Evolutionary conservation across 495 filamentous ascomycete genomes (phyloP).

Genomic region (Aspergillus cristatus): DNA sequence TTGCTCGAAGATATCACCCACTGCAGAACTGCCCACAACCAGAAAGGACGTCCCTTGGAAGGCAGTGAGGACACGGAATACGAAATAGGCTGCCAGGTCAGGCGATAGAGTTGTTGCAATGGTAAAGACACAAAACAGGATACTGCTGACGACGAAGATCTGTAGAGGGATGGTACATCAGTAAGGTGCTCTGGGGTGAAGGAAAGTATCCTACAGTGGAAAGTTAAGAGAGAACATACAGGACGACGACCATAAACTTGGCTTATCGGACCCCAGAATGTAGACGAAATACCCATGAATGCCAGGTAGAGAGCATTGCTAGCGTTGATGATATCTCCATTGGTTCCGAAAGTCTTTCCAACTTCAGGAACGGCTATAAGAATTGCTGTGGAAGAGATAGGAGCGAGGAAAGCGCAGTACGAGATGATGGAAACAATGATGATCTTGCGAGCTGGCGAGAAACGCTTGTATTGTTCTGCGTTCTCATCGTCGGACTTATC

Average conservation of each 20-base stretch:
- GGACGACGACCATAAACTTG: slow-evolving; percentile 56
- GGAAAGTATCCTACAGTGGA: no score
- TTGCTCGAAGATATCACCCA: slow-evolving; percentile 56
- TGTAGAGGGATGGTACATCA: slow-evolving; percentile 15
- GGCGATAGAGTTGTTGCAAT: slow-evolving; percentile 59
- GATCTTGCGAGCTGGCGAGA: slow-evolving; percentile 46
- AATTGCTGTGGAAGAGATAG: slow-evolving; percentile 59
- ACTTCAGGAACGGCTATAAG: slow-evolving; percentile 63
- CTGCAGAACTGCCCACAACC: slow-evolving; percentile 53
- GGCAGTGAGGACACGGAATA: slow-evolving; percentile 60
- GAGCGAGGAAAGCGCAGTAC: slow-evolving; percentile 59
- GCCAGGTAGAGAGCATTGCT: slow-evolving; percentile 61
- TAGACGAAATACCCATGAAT: slow-evolving; percentile 59
- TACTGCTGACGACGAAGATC: slow-evolving; percentile 46
- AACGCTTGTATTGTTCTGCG: slow-evolving; percentile 42
- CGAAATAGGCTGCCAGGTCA: slow-evolving; percentile 56
- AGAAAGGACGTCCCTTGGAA: slow-evolving; percentile 66
- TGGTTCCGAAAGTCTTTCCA: slow-evolving; percentile 50
- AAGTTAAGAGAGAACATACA: slow-evolving; percentile 26
- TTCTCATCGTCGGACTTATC: slow-evolving; percentile 19
- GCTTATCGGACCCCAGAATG: slow-evolving; percentile 59
- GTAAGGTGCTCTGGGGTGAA: not conserved
- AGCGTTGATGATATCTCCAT: slow-evolving; percentile 56
- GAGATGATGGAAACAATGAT: slow-evolving; percentile 55
- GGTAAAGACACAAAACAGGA: slow-evolving; percentile 54